Conservation (phyloP, 148 eudicot genomes). For the Beta vulgaris region DNA sequence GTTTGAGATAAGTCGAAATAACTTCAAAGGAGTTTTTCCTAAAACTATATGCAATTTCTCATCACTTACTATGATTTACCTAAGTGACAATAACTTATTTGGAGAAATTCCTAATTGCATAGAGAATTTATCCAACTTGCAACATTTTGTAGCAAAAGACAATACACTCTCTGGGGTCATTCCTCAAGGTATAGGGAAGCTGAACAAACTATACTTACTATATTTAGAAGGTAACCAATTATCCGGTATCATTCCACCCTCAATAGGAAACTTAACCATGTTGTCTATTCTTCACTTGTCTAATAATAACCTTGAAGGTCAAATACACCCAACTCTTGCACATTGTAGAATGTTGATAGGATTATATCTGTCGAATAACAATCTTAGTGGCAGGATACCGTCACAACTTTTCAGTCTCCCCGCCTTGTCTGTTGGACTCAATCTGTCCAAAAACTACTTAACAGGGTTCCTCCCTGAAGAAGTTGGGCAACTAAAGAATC, state of each 20-base stretch:
- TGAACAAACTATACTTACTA: slow-evolving; percentile 5
- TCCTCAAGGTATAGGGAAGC: slow-evolving; percentile 29
- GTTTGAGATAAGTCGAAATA: slow-evolving; percentile 14
- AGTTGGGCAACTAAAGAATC: slow-evolving; percentile 26
- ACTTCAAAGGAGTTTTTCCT: slow-evolving; percentile 37
- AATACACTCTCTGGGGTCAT: slow-evolving; percentile 33
- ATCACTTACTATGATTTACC: slow-evolving; percentile 11
- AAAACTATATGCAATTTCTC: slow-evolving; percentile 34
- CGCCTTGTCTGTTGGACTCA: background rate
- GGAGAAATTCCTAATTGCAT: slow-evolving; percentile 37
- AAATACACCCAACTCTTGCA: slow-evolving; percentile 30
- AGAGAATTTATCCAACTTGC: slow-evolving; percentile 23
- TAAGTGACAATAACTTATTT: slow-evolving; percentile 5
- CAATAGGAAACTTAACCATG: slow-evolving; percentile 31
- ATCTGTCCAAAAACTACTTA: slow-evolving; percentile 27
- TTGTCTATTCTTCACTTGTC: background rate
- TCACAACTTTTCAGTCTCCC: slow-evolving; percentile 23
- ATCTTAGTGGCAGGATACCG: slow-evolving; percentile 32
- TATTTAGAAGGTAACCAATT: slow-evolving; percentile 12
- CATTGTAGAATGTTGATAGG: slow-evolving; percentile 24
- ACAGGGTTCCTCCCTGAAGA: slow-evolving; percentile 33
- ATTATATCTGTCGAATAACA: slow-evolving; percentile 26
- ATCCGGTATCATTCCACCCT: slow-evolving; percentile 31
- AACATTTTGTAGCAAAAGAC: background rate
- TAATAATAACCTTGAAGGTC: slow-evolving; percentile 16